Conservation (phyloP, 2,329 filamentous ascomycete genomes). For the Cladophialophora exuberans region DNA sequence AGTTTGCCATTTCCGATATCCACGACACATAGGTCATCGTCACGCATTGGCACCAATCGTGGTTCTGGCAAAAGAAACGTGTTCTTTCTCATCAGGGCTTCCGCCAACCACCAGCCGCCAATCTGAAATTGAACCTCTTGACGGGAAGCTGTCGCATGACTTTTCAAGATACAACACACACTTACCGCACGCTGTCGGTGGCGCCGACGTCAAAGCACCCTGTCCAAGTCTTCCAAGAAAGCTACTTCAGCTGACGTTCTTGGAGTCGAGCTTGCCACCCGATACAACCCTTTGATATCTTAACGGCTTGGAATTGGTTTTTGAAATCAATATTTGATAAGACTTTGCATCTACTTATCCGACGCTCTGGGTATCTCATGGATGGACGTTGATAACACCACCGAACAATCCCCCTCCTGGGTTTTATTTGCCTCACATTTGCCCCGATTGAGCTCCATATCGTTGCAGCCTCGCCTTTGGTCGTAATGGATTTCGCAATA, state of each 20-base stretch:
- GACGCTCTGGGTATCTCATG: conserved; percentile 11
- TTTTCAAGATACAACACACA: not conserved
- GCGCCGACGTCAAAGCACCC: not conserved
- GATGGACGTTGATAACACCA: not conserved
- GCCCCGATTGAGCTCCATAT: not conserved
- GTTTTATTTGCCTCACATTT: not conserved
- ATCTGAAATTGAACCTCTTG: not conserved
- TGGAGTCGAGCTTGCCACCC: not conserved
- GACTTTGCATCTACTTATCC: not conserved
- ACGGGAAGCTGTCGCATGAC: conserved; percentile 4
- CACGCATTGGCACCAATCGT: conserved; percentile 1
- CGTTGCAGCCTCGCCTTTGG: not conserved
- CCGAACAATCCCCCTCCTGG: not conserved
- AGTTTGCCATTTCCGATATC: conserved; percentile 1
- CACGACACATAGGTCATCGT: too few relatives aligned
- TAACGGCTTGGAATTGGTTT: conserved; percentile 10
- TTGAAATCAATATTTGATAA: too few relatives aligned
- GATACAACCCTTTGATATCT: conserved; percentile 14
- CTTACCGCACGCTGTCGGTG: not conserved
- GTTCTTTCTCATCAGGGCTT: too few relatives aligned
- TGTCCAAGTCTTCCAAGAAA: not conserved
- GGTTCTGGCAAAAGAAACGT: not conserved
- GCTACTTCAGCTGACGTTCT: not conserved
- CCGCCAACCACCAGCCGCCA: not conserved
- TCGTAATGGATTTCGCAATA: not conserved